Evolutionary conservation across 2,329 filamentous ascomycete species (phyloP), one percentile per base, ranked within the genome.

Genomic region (Blumeria graminis): DNA sequence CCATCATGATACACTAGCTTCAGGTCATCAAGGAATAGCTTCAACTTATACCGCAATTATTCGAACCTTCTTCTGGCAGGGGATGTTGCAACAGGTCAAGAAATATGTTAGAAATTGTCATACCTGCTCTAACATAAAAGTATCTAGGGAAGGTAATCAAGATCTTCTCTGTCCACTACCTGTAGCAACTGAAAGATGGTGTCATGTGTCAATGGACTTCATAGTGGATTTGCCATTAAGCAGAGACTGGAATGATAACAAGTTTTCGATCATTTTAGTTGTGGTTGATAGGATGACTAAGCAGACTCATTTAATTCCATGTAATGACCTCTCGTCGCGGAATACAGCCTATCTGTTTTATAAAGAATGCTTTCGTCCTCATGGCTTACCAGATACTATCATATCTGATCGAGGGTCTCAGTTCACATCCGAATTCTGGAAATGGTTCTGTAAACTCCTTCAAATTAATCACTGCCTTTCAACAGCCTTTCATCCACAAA

Each of bases 391-490:
- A 10, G 51, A 58, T 28, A 35, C 41, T 14, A 41, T 62, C 5
- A 55, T 62, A 7, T 56, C 56, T 53, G 54, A 62, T 51, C 9
- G 57, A 16, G 61, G 60, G 9, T 16, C 56, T 6, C 32, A 51
- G 16, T 62, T 62, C 41, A 55, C 53, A n/a, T 58, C 36, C 1
- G 51, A 57, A 32, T 60, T 61, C 39, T 62, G 58, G 59, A 55
- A 59, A 36, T 52, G 50, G 50, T 48, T 38, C 45, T 18, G 48
- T 61, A 8, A 59, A 41, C 36, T 28, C 3, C n/a, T 32, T n/a
- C 34, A 48, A 57, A 34, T 34, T 39, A 18, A 57, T 58, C 54
- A 56, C 7, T 3, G 33, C 22, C 46, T 60, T 32, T 58, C 57
- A 11, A 59, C 57, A 10, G 55, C 57, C 9, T 61, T 57, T 52